These are phyloP conservation scores for Kwoniella shivajii DNA, from an alignment of 1,284 basidiomycete species.

Conservation along the genomic window DNA sequence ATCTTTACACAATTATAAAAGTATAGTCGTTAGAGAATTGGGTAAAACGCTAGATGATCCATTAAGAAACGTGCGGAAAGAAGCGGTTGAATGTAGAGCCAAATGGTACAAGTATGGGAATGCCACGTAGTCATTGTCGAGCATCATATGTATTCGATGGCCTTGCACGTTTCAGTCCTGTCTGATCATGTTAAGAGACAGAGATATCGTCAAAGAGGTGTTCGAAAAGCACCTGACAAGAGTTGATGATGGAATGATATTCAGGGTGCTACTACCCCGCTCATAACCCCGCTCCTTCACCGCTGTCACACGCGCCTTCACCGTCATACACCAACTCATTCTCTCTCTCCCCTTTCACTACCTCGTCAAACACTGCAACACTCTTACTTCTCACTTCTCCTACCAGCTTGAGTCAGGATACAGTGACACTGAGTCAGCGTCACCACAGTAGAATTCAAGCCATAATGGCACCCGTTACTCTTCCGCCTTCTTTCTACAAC, in stretches of 20 bases:
- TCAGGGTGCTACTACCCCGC: neutral
- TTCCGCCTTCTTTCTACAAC: constrained; percentile 81
- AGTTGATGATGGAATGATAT: neutral
- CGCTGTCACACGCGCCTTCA: neutral
- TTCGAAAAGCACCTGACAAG: neutral
- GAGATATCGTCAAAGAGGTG: neutral
- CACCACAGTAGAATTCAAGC: neutral
- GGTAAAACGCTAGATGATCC: constrained; percentile 79
- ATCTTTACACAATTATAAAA: constrained; percentile 72
- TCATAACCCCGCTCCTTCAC: neutral
- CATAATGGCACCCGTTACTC: constrained; percentile 76
- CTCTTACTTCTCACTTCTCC: neutral
- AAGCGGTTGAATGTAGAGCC: constrained; percentile 79
- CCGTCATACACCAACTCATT: no score
- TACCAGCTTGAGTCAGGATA: no score
- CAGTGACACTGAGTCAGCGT: no score
- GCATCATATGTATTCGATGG: neutral
- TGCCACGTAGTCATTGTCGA: constrained; percentile 3
- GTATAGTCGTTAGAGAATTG: constrained; percentile 71
- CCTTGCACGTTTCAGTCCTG: neutral
- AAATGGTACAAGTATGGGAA: constrained; percentile 51
- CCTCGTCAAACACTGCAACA: no score
- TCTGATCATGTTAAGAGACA: no score
- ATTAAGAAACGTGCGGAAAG: constrained; percentile 73
- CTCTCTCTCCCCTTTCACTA: neutral